Evolutionary conservation across 2,329 filamentous ascomycete species (phyloP), one percentile per base, ranked within the genome.

Genomic region (Anisogramma anomala): DNA sequence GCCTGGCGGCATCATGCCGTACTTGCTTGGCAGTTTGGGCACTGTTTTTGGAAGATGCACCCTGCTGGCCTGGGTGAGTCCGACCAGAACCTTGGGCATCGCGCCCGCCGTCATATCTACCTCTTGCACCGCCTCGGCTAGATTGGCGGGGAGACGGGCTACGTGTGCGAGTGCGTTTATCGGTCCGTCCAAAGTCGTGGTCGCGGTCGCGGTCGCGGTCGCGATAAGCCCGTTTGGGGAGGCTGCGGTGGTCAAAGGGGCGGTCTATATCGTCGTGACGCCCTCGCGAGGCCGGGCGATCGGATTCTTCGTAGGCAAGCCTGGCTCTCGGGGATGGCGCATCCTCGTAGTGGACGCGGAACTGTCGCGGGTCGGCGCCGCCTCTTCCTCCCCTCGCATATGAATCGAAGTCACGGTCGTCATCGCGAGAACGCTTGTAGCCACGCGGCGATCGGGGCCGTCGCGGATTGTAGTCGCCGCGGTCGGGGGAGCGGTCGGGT

Each of bases 391-490:
- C 47, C 42, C 55, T 47, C 14, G 54, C 55, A 48, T 62, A 58
- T 46, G 67, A 60, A n/a, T n/a, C n/a, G n/a, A n/a, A n/a, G 50
- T 79, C 71, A 49, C 75, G 71, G 45, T 82, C 77, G 53, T 81
- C 76, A 53, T 81, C 76, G 53, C 72, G 72, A 37, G 69, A 60
- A 50, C 83, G 74, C 62, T 88, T 88, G 53, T 72, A 73, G 45
- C 75, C 79, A 52, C 71, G 71, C 45, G 79, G 78, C 34, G 79
- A 81, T 53, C 70, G 65, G 57, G 66, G 72, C 51, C 66, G 66
- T 53, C 63, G 53, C 54, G 66, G 61, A 48, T 59, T 58, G 49
- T 61, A 55, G 57, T 66, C 66, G 63, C 64, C 53, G 51, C 63
- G 56, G 33, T 73, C 71, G 52, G 74, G 74, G 49, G 75, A 77